Conservation (phyloP, 1,284 basidiomycete genomes). For the Gastroboletus turbinatus region DNA sequence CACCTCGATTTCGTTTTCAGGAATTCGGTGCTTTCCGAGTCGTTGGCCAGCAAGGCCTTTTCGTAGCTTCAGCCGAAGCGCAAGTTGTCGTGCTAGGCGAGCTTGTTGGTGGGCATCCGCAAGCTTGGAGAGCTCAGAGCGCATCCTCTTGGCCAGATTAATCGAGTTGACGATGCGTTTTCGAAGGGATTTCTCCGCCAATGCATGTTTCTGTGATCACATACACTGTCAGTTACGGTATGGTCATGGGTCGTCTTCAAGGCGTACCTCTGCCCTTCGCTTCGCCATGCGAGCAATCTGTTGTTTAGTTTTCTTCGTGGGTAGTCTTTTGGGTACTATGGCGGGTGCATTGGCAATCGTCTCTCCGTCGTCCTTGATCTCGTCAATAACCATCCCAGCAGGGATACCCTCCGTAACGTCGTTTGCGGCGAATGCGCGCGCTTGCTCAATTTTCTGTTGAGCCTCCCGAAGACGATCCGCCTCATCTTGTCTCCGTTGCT, state of each 20-base stretch:
- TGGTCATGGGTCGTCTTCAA: neutral
- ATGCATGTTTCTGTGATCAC: constrained; percentile 56
- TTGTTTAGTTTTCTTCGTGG: constrained; percentile 71
- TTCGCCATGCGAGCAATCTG: constrained; percentile 65
- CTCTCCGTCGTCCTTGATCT: constrained; percentile 40
- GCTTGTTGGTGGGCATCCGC: constrained; percentile 45
- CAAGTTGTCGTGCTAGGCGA: constrained; percentile 41
- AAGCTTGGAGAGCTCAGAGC: constrained; percentile 43
- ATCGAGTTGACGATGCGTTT: constrained; percentile 62
- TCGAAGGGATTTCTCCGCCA: constrained; percentile 55
- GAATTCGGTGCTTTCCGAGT: constrained; percentile 78
- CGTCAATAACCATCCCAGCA: constrained; percentile 64
- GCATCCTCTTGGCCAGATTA: constrained; percentile 51
- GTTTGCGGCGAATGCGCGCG: constrained; percentile 31
- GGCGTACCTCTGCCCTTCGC: constrained; percentile 58
- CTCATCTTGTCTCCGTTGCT: constrained; percentile 57
- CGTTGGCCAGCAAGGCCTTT: constrained; percentile 65
- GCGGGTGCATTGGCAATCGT: constrained; percentile 30
- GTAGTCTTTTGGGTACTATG: constrained; percentile 44
- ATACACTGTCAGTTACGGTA: neutral
- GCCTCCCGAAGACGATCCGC: constrained; percentile 55
- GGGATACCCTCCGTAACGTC: constrained; percentile 32
- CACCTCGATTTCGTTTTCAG: constrained; percentile 71
- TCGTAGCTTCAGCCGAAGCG: constrained; percentile 31
- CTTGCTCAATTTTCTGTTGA: constrained; percentile 57